Percentiles rank a stretch among this genome's conserved stretches.
Evolutionary conservation across 352 stramenopile species (phyloP).

Genomic region (Globisporangium nagaii): DNA sequence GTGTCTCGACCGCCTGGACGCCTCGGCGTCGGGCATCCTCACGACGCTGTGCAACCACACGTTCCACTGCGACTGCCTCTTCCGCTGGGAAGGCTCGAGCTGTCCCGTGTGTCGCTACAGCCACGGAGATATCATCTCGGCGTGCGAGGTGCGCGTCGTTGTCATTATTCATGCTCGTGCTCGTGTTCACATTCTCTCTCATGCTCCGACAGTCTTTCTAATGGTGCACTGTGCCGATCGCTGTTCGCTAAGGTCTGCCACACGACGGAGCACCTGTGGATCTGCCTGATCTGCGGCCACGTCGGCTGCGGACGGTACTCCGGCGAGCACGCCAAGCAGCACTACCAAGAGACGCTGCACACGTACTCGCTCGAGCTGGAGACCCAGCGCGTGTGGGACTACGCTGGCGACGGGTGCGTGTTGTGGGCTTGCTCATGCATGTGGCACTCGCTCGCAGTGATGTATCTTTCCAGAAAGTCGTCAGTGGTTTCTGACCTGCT

Average conservation of each 20-base stretch:
- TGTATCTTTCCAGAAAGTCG: not conserved
- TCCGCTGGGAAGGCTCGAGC: slow-evolving; percentile 92
- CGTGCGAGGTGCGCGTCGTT: slow-evolving; percentile 66
- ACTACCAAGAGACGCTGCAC: slow-evolving; percentile 92
- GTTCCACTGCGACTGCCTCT: slow-evolving; percentile 96
- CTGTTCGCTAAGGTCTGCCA: slow-evolving; percentile 72
- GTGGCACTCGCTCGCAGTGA: slow-evolving; percentile 44
- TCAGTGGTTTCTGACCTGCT: too few species aligned
- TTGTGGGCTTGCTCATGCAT: slow-evolving; percentile 30
- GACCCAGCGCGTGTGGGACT: slow-evolving; percentile 96
- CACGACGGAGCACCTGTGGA: slow-evolving; percentile 93
- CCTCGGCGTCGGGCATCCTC: slow-evolving; percentile 86
- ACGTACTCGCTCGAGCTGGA: slow-evolving; percentile 95
- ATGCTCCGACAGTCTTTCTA: too few species aligned
- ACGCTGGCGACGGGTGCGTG: slow-evolving; percentile 87
- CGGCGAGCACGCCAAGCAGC: slow-evolving; percentile 91
- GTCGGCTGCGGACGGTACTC: slow-evolving; percentile 96
- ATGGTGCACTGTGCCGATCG: too few species aligned
- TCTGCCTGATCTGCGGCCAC: slow-evolving; percentile 95
- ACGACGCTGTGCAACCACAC: slow-evolving; percentile 98
- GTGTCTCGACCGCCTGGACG: slow-evolving; percentile 88
- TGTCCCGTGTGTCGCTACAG: slow-evolving; percentile 97
- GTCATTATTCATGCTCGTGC: too few species aligned
- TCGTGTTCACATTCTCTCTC: not conserved
- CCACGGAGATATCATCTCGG: slow-evolving; percentile 90